Base-by-base conservation (phyloP, 2,329 filamentous ascomycete species). In the Cladosporium phlei region DNA sequence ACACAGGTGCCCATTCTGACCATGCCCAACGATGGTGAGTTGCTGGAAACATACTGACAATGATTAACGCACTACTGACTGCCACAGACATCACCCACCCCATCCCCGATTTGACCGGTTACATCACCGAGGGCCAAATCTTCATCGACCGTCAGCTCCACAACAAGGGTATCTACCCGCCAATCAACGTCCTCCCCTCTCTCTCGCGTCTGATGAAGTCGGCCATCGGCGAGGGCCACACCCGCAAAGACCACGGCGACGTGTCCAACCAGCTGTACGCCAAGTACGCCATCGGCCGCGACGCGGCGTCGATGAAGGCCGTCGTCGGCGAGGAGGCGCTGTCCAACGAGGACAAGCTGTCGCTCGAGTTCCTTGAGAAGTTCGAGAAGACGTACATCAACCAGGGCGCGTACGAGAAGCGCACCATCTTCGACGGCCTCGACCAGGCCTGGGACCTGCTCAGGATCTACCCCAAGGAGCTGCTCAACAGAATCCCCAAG, bases 131-230 rank as follows among this genome's bases (percentile, higher is more conserved):
- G 74, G 94, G 93, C 32, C 93, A 98, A 71, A 96, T 98, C 65
- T 97, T 94, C 73, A 80, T 98, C 63, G 93, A 98, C 70, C 88
- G 91, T 73, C 83, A 86, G 64, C 77, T 98, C 44, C 69, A 89
- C 77, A 98, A 98, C 79, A 93, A 93, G 76, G 91, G 90, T 72
- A 84, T 98, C 73, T 96, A 95, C 77, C 93, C 93, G 44, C 93
- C 93, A 16, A 98, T 98, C 77, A 98, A 98, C 75, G 93, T 98
- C 55, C 76, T 98, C 52, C 93, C 93, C 19, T 98, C 93, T 38
- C 85, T 98, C 29, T 98, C 93, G 19, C 93, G 93, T 81, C 85
- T 98, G 66, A 98, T 98, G 93, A 98, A 98, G 74, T 98, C 93
- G 63, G 93, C 93, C 68, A 98, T 98, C 64, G 93, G 93, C 61